These are phyloP conservation scores for Camptophora hylomeconis DNA, from an alignment of 2,329 filamentous ascomycete species.

Conservation along the genomic window DNA sequence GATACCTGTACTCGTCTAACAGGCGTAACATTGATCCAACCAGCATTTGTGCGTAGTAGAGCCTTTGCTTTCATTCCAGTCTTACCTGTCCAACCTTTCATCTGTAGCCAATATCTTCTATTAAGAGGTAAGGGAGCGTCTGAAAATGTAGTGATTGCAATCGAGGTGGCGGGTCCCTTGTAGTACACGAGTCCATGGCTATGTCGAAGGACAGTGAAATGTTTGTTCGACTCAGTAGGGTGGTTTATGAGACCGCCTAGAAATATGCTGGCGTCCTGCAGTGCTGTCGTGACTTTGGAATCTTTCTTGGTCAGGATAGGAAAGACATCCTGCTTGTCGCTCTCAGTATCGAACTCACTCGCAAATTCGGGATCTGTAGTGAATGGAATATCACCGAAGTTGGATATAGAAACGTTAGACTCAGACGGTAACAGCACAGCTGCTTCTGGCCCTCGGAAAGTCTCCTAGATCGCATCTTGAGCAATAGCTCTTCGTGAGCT, in stretches of 20 bases:
- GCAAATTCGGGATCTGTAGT: no score
- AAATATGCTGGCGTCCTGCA: slow-evolving; percentile 48
- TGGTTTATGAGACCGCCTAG: slow-evolving; percentile 52
- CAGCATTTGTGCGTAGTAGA: slow-evolving; percentile 43
- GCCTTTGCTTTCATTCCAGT: slow-evolving; percentile 55
- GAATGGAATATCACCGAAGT: no score
- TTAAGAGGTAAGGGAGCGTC: slow-evolving; percentile 43
- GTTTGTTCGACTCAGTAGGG: slow-evolving; percentile 51
- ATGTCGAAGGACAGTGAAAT: slow-evolving; percentile 55
- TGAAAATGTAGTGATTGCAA: slow-evolving; percentile 52
- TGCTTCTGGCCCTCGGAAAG: no score
- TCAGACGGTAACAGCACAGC: no score
- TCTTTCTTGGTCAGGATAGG: no score
- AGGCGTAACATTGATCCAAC: slow-evolving; percentile 59
- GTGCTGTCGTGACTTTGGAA: slow-evolving; percentile 21
- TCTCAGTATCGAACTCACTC: no score
- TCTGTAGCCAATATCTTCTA: slow-evolving; percentile 54
- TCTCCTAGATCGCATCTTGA: no score
- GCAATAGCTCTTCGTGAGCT: no score
- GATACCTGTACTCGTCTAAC: slow-evolving; percentile 31
- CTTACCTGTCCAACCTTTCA: slow-evolving; percentile 55
- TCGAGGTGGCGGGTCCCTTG: slow-evolving; percentile 48
- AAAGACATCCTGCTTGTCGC: no score
- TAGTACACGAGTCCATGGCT: slow-evolving; percentile 53
- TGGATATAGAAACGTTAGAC: no score